Conservation (phyloP, 176 grass and related monocot species). For the Saccharum officinarum region DNA sequence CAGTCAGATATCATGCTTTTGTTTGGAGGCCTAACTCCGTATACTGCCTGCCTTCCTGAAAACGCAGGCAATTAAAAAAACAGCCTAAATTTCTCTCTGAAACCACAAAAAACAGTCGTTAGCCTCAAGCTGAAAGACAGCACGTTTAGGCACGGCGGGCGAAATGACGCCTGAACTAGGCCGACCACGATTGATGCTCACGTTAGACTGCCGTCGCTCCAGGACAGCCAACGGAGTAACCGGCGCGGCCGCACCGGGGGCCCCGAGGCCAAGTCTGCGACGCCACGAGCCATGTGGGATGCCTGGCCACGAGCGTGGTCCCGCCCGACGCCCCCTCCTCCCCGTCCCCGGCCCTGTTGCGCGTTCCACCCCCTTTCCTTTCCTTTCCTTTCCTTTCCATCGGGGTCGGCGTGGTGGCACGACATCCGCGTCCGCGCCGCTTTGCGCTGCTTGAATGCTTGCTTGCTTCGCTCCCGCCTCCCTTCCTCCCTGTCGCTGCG, state of each 20-base stretch:
- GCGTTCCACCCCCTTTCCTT: background rate
- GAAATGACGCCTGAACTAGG: background rate
- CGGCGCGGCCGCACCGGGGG: constrained; percentile 13
- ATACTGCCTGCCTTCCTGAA: no score
- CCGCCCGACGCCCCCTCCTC: background rate
- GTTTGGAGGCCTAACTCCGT: no score
- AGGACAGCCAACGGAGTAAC: constrained; percentile 15
- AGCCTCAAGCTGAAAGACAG: background rate
- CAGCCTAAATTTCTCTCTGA: background rate
- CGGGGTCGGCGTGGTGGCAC: background rate
- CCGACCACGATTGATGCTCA: constrained; percentile 16
- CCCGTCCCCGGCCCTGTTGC: background rate
- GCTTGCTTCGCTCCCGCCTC: background rate
- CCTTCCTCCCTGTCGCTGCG: background rate
- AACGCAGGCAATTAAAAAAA: background rate
- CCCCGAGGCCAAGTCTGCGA: background rate
- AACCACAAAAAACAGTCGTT: background rate
- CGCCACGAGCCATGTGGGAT: constrained; percentile 46
- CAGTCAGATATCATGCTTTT: constrained; percentile 1
- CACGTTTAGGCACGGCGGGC: background rate
- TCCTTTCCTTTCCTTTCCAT: constrained; percentile 1
- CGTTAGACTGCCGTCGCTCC: constrained; percentile 13
- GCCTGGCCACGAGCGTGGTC: constrained; percentile 26
- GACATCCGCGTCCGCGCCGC: background rate
- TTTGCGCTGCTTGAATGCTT: background rate